These are phyloP conservation scores for Senna tora DNA, from an alignment of 306 rosid species.

Conservation along the genomic window DNA sequence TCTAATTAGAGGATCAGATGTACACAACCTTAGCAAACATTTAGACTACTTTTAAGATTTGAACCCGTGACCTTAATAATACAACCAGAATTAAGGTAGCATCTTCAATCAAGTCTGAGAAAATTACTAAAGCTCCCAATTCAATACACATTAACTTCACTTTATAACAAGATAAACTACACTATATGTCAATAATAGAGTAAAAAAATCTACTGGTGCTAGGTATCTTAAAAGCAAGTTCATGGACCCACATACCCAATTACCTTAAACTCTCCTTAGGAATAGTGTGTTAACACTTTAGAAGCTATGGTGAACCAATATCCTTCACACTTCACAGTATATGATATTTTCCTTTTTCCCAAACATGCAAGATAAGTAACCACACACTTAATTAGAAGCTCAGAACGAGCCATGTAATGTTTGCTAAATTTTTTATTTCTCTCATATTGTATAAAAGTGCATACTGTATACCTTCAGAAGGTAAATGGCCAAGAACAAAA, in stretches of 20 bases:
- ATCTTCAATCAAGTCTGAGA: too few relatives aligned
- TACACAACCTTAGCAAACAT: too few relatives aligned
- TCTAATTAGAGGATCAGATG: too few relatives aligned
- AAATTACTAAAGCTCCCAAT: not conserved
- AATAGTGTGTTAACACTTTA: not conserved
- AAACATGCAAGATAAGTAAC: not conserved
- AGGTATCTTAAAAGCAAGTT: not conserved
- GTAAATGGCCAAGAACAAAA: too few relatives aligned
- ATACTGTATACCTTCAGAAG: too few relatives aligned
- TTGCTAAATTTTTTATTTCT: slow-evolving; percentile 4
- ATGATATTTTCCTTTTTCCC: not conserved
- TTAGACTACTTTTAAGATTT: too few relatives aligned
- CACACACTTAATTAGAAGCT: too few relatives aligned
- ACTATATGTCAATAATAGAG: too few relatives aligned
- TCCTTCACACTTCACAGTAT: not conserved
- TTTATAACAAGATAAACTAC: not conserved
- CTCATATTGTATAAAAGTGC: too few relatives aligned
- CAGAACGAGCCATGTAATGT: not conserved
- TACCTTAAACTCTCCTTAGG: not conserved
- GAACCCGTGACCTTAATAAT: too few relatives aligned
- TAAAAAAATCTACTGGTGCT: not conserved
- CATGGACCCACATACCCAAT: slow-evolving; percentile 14
- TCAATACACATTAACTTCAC: not conserved
- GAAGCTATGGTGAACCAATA: not conserved
- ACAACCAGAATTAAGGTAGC: too few relatives aligned